These are phyloP conservation scores for Cryptococcus amylolentus DNA, from an alignment of 1,284 basidiomycete genomes.

Conservation along the genomic window DNA sequence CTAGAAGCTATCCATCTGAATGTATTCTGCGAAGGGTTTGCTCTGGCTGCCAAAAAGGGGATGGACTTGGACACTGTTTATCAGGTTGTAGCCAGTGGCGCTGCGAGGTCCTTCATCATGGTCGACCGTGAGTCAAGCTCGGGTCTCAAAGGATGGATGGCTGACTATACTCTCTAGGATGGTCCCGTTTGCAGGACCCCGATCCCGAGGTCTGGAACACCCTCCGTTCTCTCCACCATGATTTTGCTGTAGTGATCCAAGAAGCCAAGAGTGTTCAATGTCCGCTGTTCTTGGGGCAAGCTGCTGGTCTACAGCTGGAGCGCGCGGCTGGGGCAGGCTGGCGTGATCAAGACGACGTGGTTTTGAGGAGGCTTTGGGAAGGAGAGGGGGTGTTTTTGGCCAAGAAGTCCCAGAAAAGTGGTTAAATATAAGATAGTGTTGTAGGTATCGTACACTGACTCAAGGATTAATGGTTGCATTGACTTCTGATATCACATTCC, in stretches of 20 bases:
- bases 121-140: constrained; percentile 22
- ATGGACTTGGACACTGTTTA: constrained; percentile 42
- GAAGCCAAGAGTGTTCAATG: constrained; percentile 33
- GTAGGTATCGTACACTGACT: too few relatives aligned
- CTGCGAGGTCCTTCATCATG: constrained; percentile 41
- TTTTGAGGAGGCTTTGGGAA: constrained; percentile 35
- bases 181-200: too few relatives aligned
- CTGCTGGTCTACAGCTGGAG: constrained; percentile 34
- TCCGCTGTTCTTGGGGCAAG: constrained; percentile 36
- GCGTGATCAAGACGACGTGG: constrained; percentile 33
- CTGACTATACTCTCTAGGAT: constrained; percentile 6
- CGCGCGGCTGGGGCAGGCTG: constrained; percentile 23
- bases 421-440: too few relatives aligned
- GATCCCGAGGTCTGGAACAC: neutral
- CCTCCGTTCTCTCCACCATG: constrained; percentile 29
- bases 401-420: neutral
- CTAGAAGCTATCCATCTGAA: constrained; percentile 45
- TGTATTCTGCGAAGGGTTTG: constrained; percentile 45
- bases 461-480: too few relatives aligned
- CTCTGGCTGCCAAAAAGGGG: constrained; percentile 41
- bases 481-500: too few relatives aligned
- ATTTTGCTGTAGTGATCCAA: constrained; percentile 31
- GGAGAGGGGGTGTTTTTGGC: constrained; percentile 17
- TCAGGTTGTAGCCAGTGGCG: constrained; percentile 39
- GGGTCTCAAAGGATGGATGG: too few relatives aligned